These are phyloP conservation scores for Lepidium campestre DNA, from an alignment of 441 rosid genomes.

Conservation along the genomic window DNA sequence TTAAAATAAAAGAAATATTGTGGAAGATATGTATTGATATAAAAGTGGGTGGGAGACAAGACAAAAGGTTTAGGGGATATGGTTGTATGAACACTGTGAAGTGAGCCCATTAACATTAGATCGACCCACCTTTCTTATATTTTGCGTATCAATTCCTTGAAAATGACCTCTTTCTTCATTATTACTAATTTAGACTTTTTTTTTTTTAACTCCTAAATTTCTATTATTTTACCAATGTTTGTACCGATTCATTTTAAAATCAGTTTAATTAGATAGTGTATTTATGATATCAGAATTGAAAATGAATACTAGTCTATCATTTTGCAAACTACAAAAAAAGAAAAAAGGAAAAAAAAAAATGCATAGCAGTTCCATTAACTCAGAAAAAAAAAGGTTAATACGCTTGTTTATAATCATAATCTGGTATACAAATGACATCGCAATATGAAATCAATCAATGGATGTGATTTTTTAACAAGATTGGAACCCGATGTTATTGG, in stretches of 20 bases:
- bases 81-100: slow-evolving; percentile 13
- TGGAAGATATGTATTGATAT: not conserved
- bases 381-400: too few relatives aligned
- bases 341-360: too few relatives aligned
- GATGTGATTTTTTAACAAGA: slow-evolving; percentile 16
- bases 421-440: not conserved
- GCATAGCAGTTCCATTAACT: too few relatives aligned
- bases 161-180: not conserved
- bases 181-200: slow-evolving; percentile 1
- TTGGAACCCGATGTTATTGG: not conserved
- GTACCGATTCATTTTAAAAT: too few relatives aligned
- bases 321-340: too few relatives aligned
- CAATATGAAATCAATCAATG: not conserved
- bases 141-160: slow-evolving; percentile 14
- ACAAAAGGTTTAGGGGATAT: slow-evolving; percentile 4
- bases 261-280: too few relatives aligned
- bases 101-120: slow-evolving; percentile 19
- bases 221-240: not conserved
- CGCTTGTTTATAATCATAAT: not conserved
- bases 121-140: slow-evolving; percentile 24
- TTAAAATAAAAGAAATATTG: too few relatives aligned
- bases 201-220: too few relatives aligned
- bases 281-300: too few relatives aligned
- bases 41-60: slow-evolving; percentile 25
- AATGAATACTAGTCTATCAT: too few relatives aligned